phyloP scores from a whole-genome alignment of 148 eudicot genomes.

The Amaranthus palmeri region DNA sequence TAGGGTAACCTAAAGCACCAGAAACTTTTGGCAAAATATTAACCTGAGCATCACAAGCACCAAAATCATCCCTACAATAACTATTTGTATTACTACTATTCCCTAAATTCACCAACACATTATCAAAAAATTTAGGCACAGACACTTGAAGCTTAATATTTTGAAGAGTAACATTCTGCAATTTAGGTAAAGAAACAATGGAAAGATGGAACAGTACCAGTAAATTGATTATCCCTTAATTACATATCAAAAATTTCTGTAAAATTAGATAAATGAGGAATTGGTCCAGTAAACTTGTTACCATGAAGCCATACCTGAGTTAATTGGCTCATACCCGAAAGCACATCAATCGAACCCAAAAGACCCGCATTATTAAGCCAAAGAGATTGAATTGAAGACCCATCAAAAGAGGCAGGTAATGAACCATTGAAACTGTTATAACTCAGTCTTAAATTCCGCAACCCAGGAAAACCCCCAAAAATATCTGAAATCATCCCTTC shows the following conservation, averaged over 20 bases:
- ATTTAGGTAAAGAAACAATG: conserved; percentile 31
- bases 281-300: conserved; percentile 51
- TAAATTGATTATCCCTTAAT: too few species aligned
- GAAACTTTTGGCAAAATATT: too few species aligned
- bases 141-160: conserved; percentile 62
- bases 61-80: too few species aligned
- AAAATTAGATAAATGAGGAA: too few species aligned
- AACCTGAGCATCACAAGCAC: too few species aligned
- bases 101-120: too few species aligned
- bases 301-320: conserved; percentile 53
- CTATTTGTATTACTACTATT: too few species aligned
- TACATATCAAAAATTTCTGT: too few species aligned
- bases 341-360: conserved; percentile 37
- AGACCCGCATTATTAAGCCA: conserved; percentile 19
- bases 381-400: conserved; percentile 26
- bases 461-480: conserved; percentile 34
- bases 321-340: conserved; percentile 37
- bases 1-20: too few species aligned
- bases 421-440: too few species aligned
- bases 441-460: conserved; percentile 44
- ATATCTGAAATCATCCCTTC: conserved; percentile 52
- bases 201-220: conserved; percentile 48
- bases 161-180: conserved; percentile 43
- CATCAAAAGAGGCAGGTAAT: too few species aligned
- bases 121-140: too few species aligned